Base-by-base conservation (phyloP, 768 basidiomycete species). In the Dioszegia crocea region DNA sequence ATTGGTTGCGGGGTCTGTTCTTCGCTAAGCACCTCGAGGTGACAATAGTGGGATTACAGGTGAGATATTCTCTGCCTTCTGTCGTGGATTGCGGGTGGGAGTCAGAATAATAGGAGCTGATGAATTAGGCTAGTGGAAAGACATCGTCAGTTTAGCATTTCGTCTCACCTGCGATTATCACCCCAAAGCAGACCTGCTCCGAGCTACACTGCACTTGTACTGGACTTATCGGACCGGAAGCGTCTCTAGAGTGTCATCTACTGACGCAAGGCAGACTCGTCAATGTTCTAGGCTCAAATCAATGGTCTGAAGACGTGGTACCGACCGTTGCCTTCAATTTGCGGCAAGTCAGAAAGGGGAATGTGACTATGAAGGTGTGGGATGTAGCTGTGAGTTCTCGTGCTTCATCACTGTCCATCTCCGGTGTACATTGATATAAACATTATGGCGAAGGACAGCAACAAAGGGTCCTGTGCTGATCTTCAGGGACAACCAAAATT, bases 301-400 rank as follows among this genome's bases (percentile, higher is more conserved):
- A 93, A 85, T 96, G 90, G 88, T 90, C 88, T 59, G 90, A 93
- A 80, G 92, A 94, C 55, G 90, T 92, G n/a, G 91, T 91, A 0
- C 92, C 92, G 0, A 96, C 92, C 1, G 88, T 96, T 21, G 90
- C 91, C 6, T 96, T 91, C 80, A 92, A 91, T 67, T 85, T 91
- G 68, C 83, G 89, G 19, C 90, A 89, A 75, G 86, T 94, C 12
- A 81, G 86, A 62, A 91, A 89, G 69, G 91, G 90, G 12, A 93
- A 91, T 60, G 85, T 94, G 0, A 90, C 88, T 0, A 80, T 96
- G 71, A 94, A 91, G 76, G 85, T 96, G 47, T 96, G 92, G 92
- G 92, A 96, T 76, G 88, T 96, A 38, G 91, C 91, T 62, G 91
- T 89, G 62, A 66, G 84, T 57, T 43, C 19, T 29, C 5, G 8